Base-by-base conservation (phyloP, 352 stramenopile species). In the Globisporangium abappressorium region DNA sequence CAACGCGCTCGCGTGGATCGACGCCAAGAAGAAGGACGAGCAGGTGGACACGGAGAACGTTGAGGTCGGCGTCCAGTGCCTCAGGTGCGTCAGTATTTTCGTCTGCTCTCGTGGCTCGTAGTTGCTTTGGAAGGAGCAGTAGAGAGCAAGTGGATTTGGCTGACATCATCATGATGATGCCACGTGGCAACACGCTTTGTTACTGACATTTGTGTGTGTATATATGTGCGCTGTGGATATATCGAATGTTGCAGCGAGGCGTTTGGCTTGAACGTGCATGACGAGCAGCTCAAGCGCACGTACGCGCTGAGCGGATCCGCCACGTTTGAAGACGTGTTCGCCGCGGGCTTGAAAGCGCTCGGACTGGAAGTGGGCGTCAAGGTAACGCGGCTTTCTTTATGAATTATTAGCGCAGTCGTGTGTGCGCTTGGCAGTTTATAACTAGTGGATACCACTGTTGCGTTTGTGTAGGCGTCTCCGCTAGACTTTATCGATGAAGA, bases 271-370 rank as follows among this genome's bases (percentile, higher is more conserved):
- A 78, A 89, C 60, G 63, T 91, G 20, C 75, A 82, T 30, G 74
- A 92, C 64, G 75, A 72, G 14, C 70, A 80, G 65, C 83, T 91
- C 70, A 76, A 87, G 71, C 77, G 72, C 22, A 57, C 72, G 54
- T 73, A 90, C 64, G 75, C 74, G 38, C 66, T 92, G 9, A 77
- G 72, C 22, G 76, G 80, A 20, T 61, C 77, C 0, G 66, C 73
- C 22, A 71, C 78, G 7, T 91, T 93, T 43, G 76, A 82, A 30
- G 79, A 93, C 49, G 89, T 95, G 63, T 92, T 93, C 64, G 71
- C 69, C 33, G 87, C 85, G 26, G 87, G 87, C 15, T 70, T 92
- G 43, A 84, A 89, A 61, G 76, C 79, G 38, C 74, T 93, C 30
- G 77, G 80, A 3, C 68, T 93, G 26, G 77, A 83, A 59, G 73